Conservation (phyloP, 257 asterid genomes). For the Solanum chiquidenum region DNA sequence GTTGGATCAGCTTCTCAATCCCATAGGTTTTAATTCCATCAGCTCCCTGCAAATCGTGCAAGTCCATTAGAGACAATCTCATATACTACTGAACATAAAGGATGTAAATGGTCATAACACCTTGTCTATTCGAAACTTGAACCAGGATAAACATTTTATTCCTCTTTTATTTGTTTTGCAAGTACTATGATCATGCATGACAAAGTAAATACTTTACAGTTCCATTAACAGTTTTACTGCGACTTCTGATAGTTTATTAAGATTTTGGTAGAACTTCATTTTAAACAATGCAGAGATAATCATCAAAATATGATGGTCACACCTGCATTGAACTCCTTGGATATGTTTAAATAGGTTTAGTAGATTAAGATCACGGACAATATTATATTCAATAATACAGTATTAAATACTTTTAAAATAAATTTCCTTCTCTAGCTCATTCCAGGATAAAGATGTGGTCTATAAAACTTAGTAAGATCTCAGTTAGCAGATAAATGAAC, state of each 20-base stretch:
- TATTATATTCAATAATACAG: not conserved
- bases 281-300: not conserved
- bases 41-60: constrained; percentile 36
- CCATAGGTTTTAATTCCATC: constrained; percentile 69
- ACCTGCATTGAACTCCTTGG: not conserved
- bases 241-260: not conserved
- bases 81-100: not conserved
- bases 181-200: not conserved
- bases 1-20: constrained; percentile 68
- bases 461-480: not conserved
- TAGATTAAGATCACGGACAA: not conserved
- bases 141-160: not conserved
- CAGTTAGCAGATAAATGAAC: not conserved
- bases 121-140: not conserved
- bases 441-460: not conserved
- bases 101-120: not conserved
- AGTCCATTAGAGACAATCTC: not conserved
- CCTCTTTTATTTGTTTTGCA: not conserved
- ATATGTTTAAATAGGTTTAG: not conserved
- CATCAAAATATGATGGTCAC: not conserved
- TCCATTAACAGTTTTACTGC: not conserved
- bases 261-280: not conserved
- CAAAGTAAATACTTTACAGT: not conserved
- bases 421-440: not conserved
- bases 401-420: not conserved